Conservation (phyloP, 257 asterid species). For the Jacaranda mimosifolia region DNA sequence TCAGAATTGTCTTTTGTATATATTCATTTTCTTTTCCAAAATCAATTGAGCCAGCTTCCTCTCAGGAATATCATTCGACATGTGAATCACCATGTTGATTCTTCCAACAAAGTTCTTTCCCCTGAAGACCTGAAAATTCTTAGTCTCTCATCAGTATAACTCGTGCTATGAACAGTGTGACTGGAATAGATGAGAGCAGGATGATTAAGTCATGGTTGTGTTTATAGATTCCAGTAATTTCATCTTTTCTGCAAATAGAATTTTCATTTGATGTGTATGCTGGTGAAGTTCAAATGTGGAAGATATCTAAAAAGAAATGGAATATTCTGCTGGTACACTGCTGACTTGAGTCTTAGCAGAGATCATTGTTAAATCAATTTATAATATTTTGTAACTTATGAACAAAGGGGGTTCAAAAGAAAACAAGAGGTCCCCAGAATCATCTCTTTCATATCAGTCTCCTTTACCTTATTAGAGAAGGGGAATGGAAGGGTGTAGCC, state of each 20-base stretch:
- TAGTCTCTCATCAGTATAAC: background rate
- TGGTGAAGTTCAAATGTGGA: constrained; percentile 9
- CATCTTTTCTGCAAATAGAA: background rate
- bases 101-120: background rate
- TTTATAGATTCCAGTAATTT: background rate
- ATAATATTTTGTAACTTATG: background rate
- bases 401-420: background rate
- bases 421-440: no score
- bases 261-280: background rate
- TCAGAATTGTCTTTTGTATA: background rate
- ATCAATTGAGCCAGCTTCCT: background rate
- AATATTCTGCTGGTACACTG: background rate
- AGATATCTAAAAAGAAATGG: background rate
- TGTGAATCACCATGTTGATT: background rate
- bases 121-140: background rate
- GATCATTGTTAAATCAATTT: background rate
- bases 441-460: no score
- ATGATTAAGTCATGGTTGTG: background rate
- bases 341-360: background rate
- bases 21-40: no score
- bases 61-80: background rate
- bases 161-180: background rate
- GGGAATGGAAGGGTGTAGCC: no score
- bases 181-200: background rate
- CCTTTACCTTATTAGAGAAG: no score